Evolutionary conservation across 257 asterid genomes (phyloP).

Genomic region (Nicotiana undulata): DNA sequence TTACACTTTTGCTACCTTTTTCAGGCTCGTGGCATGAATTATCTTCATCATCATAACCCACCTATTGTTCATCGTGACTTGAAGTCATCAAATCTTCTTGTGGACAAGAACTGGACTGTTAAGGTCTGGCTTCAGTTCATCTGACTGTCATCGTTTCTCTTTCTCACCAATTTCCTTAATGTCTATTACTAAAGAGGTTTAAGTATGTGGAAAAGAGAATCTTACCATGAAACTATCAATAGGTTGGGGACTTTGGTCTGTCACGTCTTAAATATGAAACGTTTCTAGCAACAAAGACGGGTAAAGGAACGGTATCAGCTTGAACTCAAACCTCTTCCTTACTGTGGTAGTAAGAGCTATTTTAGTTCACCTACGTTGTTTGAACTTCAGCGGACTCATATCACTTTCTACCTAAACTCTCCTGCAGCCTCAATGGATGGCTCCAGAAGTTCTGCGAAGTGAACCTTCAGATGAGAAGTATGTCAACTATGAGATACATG

Average conservation of each 20-base stretch:
- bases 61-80: constrained; percentile 93
- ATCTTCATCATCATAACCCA: constrained; percentile 79
- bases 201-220: not conserved
- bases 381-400: not conserved
- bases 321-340: constrained; percentile 7
- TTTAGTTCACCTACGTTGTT: not conserved
- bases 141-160: constrained; percentile 3
- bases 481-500: constrained; percentile 14
- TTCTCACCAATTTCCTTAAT: not conserved
- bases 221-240: constrained; percentile 9
- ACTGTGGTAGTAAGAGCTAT: not conserved
- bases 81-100: constrained; percentile 97
- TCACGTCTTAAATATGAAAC: constrained; percentile 84
- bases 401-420: not conserved
- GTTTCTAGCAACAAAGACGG: constrained; percentile 74
- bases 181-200: not conserved
- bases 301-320: constrained; percentile 84
- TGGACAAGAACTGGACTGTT: constrained; percentile 94
- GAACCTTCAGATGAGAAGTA: constrained; percentile 93
- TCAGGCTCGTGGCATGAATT: constrained; percentile 95
- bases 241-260: constrained; percentile 99
- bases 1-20: not conserved
- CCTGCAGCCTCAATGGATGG: constrained; percentile 99
- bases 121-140: constrained; percentile 42
- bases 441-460: constrained; percentile 95